A percentile compares a stretch with the other conserved stretches of the same genome.
Conservation (phyloP, 768 basidiomycete genomes). For the Lepiota venenata region DNA sequence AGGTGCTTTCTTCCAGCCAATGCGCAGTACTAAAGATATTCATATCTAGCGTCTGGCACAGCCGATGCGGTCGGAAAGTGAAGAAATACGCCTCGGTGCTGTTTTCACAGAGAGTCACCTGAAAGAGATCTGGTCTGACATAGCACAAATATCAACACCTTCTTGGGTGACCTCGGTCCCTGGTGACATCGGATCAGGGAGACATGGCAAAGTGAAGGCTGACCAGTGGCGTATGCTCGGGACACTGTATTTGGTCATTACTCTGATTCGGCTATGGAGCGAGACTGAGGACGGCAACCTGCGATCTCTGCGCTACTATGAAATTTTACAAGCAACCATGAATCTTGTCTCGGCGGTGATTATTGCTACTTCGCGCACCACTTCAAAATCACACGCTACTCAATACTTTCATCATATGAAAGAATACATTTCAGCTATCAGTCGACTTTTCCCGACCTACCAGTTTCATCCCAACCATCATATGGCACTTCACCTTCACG, state of each 20-base stretch:
- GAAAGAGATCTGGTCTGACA: slow-evolving; percentile 20
- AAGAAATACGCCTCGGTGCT: neutral
- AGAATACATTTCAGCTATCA: slow-evolving; percentile 26
- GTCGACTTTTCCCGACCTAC: slow-evolving; percentile 26
- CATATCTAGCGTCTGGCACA: neutral
- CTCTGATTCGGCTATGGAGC: slow-evolving; percentile 32
- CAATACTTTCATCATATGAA: slow-evolving; percentile 15
- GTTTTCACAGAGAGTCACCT: slow-evolving; percentile 13
- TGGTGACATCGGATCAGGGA: slow-evolving; percentile 16
- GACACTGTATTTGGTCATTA: slow-evolving; percentile 27
- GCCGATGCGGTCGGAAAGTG: slow-evolving; percentile 6
- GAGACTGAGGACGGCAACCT: neutral
- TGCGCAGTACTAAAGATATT: neutral
- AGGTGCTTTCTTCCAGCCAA: too few species aligned
- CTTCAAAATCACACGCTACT: slow-evolving; percentile 5
- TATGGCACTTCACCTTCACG: slow-evolving; percentile 32
- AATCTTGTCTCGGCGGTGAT: slow-evolving; percentile 16
- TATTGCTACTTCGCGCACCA: slow-evolving; percentile 20
- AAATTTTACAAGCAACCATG: slow-evolving; percentile 22
- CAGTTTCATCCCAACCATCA: slow-evolving; percentile 33
- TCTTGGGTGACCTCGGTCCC: slow-evolving; percentile 20
- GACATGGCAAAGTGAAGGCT: slow-evolving; percentile 27
- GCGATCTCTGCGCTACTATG: slow-evolving; percentile 21
- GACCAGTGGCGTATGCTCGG: slow-evolving; percentile 34
- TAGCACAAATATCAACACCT: slow-evolving; percentile 20